Conservation (phyloP, 805 yeast genomes). For the Lipomyces yamanashiensis region DNA sequence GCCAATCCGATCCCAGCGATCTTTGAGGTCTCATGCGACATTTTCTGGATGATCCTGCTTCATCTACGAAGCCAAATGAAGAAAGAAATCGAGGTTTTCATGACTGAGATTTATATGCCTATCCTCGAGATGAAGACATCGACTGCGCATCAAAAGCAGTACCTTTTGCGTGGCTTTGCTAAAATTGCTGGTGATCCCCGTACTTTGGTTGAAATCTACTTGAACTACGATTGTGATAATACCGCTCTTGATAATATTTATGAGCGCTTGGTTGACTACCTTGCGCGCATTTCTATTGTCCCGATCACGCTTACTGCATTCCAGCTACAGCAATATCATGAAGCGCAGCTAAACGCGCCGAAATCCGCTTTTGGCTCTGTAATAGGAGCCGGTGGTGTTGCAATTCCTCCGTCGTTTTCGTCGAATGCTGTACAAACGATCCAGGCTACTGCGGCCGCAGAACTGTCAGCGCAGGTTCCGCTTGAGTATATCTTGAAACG, state of each 20-base stretch:
- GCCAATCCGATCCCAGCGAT: slow-evolving; percentile 90
- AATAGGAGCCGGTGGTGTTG: slow-evolving; percentile 37
- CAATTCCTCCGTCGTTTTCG: slow-evolving; percentile 66
- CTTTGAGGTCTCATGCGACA: slow-evolving; percentile 87
- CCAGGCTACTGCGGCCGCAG: slow-evolving; percentile 22
- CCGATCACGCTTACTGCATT: slow-evolving; percentile 72
- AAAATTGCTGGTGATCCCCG: slow-evolving; percentile 87
- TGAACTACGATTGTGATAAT: slow-evolving; percentile 93
- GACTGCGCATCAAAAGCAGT: slow-evolving; percentile 89
- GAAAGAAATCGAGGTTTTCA: slow-evolving; percentile 89
- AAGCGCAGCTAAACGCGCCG: slow-evolving; percentile 36
- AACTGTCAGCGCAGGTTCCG: slow-evolving; percentile 49
- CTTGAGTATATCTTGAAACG: slow-evolving; percentile 83
- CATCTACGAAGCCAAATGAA: slow-evolving; percentile 87
- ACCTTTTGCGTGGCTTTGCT: slow-evolving; percentile 77
- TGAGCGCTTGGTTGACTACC: slow-evolving; percentile 77
- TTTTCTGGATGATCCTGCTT: slow-evolving; percentile 86
- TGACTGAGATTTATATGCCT: slow-evolving; percentile 92
- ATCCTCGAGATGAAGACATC: slow-evolving; percentile 90
- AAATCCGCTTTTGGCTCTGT: slow-evolving; percentile 16
- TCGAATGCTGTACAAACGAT: slow-evolving; percentile 49
- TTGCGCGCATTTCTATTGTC: slow-evolving; percentile 71
- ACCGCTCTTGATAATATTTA: slow-evolving; percentile 77
- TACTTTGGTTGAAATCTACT: slow-evolving; percentile 85
- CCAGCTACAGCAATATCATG: slow-evolving; percentile 64